Evolutionary conservation across 2,329 filamentous ascomycete species (phyloP), one percentile per base, ranked within the genome.

Genomic region (Microthyrium microscopicum): DNA sequence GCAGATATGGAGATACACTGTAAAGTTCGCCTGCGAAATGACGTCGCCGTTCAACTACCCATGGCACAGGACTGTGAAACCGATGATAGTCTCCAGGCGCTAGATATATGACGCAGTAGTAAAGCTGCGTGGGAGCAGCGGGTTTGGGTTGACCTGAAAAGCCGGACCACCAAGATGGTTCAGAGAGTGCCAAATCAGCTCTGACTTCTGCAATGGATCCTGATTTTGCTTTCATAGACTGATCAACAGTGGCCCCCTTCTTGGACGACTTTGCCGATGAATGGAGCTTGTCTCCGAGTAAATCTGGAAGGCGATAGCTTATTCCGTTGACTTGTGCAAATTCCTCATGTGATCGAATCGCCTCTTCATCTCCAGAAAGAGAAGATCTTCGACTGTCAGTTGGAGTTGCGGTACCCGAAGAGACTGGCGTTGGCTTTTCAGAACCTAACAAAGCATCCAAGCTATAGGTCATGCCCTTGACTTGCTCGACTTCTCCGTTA

Each of bases 381-480:
- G 56, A 54, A 26, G 49, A 48, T 8, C 44, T 46, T 1, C 47
- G 43, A 18, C 48, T 36, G 37, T 67, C 51, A 45, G 76, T 55
- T 56, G 70, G 70, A 13, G 66, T 55, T 4, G 64, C 51, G 24
- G 49, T 38, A 38, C 46, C 42, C 52, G 54, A 42, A 42, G 68
- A 68, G 5, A 64, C 69, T 40, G 64, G 62, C 42, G 70, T 73
- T 40, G 38, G 46, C 2, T 51, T 44, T 35, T 54, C 37, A 43
- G 55, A 55, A 33, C 89, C 89, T 2, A 98, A 68, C 2, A 98
- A 68, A 5, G 89, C 85, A 51, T 98, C 89, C 35, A 98, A 70
- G 43, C 77, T 92, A 57, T 98, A 98, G 1, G 89, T 98, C 67
- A 98, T 89, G 39, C 89, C 89, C 58, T 98, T 98, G 42, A 98